Conservation (phyloP, 495 filamentous ascomycete genomes). For the Podospora appendiculata region DNA sequence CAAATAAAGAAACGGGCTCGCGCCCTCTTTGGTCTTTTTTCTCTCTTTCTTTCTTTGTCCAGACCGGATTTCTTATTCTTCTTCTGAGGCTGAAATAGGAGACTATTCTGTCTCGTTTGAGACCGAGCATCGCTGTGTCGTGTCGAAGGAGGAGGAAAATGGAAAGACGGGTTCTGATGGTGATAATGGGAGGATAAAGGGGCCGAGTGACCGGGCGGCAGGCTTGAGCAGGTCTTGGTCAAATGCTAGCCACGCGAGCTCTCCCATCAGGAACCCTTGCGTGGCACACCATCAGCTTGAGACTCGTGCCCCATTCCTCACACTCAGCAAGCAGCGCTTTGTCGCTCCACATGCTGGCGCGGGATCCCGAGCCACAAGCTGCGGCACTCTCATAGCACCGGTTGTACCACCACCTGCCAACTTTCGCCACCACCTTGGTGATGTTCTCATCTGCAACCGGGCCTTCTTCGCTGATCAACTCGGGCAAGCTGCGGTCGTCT, state of each 20-base stretch:
- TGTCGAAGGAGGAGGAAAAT: too few relatives aligned
- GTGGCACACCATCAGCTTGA: constrained; percentile 85
- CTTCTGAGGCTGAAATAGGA: too few relatives aligned
- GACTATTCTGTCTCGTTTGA: too few relatives aligned
- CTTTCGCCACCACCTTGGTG: constrained; percentile 81
- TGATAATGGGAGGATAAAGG: too few relatives aligned
- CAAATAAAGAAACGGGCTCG: constrained; percentile 1
- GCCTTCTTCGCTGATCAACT: constrained; percentile 60
- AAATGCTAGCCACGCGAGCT: constrained; percentile 38
- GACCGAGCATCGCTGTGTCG: too few relatives aligned
- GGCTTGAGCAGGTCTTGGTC: constrained; percentile 1
- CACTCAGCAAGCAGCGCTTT: constrained; percentile 72
- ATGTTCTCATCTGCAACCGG: constrained; percentile 68
- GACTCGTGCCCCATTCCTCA: constrained; percentile 74
- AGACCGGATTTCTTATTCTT: too few relatives aligned
- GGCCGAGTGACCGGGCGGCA: too few relatives aligned
- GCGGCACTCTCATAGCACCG: constrained; percentile 74
- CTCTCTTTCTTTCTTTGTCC: neutral
- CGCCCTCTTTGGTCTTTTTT: constrained; percentile 8
- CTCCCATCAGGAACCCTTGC: constrained; percentile 47
- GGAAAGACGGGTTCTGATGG: too few relatives aligned
- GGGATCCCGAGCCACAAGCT: constrained; percentile 38
- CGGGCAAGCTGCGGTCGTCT: constrained; percentile 53
- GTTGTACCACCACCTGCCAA: constrained; percentile 95
- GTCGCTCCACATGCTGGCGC: constrained; percentile 75